phyloP scores from a whole-genome alignment of 2,329 filamentous ascomycete genomes.

The Alternaria conjuncta region DNA sequence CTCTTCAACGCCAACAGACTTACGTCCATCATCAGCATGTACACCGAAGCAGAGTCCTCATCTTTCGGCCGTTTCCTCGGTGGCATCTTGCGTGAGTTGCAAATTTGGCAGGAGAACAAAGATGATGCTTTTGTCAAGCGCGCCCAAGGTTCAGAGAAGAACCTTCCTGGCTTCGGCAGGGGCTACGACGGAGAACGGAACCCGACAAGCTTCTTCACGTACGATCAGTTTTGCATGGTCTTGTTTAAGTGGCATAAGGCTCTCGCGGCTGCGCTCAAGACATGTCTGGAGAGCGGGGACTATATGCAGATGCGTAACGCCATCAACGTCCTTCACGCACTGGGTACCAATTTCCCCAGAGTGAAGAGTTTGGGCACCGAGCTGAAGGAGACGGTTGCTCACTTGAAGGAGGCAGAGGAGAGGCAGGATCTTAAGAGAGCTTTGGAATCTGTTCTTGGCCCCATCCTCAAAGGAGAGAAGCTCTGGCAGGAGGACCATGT shows the following conservation, averaged over 20 bases:
- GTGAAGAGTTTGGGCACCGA: slow-evolving; percentile 85
- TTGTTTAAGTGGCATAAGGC: slow-evolving; percentile 91
- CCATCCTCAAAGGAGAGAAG: slow-evolving; percentile 69
- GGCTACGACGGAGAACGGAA: slow-evolving; percentile 74
- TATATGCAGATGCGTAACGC: slow-evolving; percentile 99
- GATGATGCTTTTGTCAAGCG: slow-evolving; percentile 76
- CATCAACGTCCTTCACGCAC: slow-evolving; percentile 83
- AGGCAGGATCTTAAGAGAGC: slow-evolving; percentile 78
- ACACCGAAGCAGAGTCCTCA: slow-evolving; percentile 88
- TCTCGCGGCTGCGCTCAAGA: slow-evolving; percentile 78
- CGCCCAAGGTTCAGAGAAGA: slow-evolving; percentile 70
- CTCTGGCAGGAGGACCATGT: slow-evolving; percentile 78
- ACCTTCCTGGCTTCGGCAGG: slow-evolving; percentile 79
- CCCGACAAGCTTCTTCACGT: slow-evolving; percentile 75
- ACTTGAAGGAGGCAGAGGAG: slow-evolving; percentile 62
- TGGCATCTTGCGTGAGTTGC: slow-evolving; percentile 79
- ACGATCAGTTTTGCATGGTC: slow-evolving; percentile 83
- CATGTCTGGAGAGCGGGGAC: slow-evolving; percentile 80
- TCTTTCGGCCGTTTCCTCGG: slow-evolving; percentile 92
- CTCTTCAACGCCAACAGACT: slow-evolving; percentile 85
- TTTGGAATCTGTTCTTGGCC: slow-evolving; percentile 73
- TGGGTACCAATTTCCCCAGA: slow-evolving; percentile 83
- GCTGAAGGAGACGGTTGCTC: slow-evolving; percentile 70
- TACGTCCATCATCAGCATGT: slow-evolving; percentile 83
- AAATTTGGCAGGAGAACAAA: slow-evolving; percentile 82